Base-by-base conservation (phyloP, 2,329 filamentous ascomycete species). In the Claviceps sp. region DNA sequence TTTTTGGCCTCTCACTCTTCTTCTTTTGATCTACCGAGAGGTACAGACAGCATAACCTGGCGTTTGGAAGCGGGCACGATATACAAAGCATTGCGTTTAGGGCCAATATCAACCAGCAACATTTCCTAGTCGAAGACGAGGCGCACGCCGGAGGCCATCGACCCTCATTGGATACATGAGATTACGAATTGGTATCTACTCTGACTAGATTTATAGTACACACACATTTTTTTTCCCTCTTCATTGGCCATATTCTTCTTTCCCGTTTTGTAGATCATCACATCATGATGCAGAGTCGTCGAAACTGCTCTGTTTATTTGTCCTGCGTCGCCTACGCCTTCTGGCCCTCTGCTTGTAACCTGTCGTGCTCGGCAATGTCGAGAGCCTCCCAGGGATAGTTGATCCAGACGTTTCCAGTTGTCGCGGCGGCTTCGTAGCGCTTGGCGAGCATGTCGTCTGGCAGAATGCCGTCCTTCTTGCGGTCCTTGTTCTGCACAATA, bases 381-480 rank as follows among this genome's bases (percentile, higher is more conserved):
- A 72, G 85, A 44, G 93, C 93, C 74, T 97, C 93, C 93, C 93
- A 98, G 16, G 93, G 93, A 72, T 98, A 98, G 77, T 88, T 94
- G 67, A 97, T 97, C 93, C 93, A 98, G 58, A 89, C 84, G 70
- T 98, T 91, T n/a, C 79, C 80, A 37, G 94, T 86, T 5, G 91
- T 97, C 64, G 85, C 76, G 22, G 93, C 88, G 22, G 93, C 93
- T 59, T 86, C 70, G 71, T 98, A 98, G 61, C 85, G 77, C 53
- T 79, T 78, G 52, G 82, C 71, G 57, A 91, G 75, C 79, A 97
- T 88, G 40, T 88, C 82, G 20, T 79, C 63, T 11, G 93, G 90
- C 52, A 98, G 76, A 20, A 71, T 72, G 51, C 93, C 93, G 78
- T 96, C 95, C 83, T 98, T 98, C 52, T 73, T 58, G 79, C 98